Conservation (phyloP, 345 rosid genomes). For the Eutrema japonicum region DNA sequence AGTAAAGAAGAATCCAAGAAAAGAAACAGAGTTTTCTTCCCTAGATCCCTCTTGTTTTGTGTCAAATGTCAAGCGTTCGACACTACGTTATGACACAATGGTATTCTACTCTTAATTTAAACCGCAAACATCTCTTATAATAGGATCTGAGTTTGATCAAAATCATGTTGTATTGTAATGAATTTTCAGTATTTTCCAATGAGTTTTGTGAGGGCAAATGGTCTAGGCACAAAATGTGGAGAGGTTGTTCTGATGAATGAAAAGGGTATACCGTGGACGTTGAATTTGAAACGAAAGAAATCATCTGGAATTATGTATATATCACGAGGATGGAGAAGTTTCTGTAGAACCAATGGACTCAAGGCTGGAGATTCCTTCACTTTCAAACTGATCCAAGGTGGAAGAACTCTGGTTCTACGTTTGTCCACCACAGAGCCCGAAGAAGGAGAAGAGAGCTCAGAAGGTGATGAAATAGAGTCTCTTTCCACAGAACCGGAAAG, state of each 20-base stretch:
- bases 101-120: neutral
- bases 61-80: neutral
- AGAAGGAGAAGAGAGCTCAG: neutral
- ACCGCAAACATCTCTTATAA: too few relatives aligned
- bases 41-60: conserved; percentile 18
- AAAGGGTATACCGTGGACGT: conserved; percentile 13
- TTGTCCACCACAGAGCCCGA: neutral
- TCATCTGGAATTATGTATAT: conserved; percentile 4
- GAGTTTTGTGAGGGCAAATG: conserved; percentile 11
- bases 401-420: conserved; percentile 21
- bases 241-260: conserved; percentile 10
- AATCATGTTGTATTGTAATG: conserved; percentile 11
- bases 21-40: neutral
- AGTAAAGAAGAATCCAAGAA: conserved; percentile 5
- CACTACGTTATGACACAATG: conserved; percentile 11
- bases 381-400: conserved; percentile 18
- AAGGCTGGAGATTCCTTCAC: conserved; percentile 6
- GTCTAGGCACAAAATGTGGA: neutral
- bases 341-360: conserved; percentile 26
- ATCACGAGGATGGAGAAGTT: conserved; percentile 26
- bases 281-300: neutral
- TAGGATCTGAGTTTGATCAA: neutral
- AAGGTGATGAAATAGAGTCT: conserved; percentile 7
- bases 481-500: conserved; percentile 6
- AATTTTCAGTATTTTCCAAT: conserved; percentile 15